Evolutionary conservation across 352 stramenopile genomes (phyloP), one percentile per base, ranked within the genome.

Genomic region (Albugo candida): DNA sequence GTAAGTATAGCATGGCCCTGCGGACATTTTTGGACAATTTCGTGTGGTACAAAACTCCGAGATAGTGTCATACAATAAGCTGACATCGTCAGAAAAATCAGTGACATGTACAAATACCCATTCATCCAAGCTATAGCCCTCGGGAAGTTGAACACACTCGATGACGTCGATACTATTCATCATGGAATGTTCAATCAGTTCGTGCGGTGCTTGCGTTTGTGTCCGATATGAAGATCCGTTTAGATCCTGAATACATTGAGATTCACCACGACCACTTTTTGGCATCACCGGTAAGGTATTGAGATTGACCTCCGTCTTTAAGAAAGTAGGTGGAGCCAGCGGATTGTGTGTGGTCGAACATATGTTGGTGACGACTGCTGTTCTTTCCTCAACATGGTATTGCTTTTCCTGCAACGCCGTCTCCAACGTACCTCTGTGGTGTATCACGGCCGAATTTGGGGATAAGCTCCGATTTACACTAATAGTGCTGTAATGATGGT

Each of bases 81-180:
- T 92, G 42, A 96, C 68, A 54, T 96, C 85, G 54, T 96, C 95
- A 69, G 89, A 96, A 46, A 95, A 95, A 63, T 96, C 86, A 24
- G 95, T 62, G 13, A 70, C 67, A 55, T 86, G 74, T 6, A 86
- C 70, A 1, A 69, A 62, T 44, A 86, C 59, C 74, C 74, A 86
- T 43, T 86, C 70, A 19, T 79, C 58, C 14, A 71, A 59, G 34
- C 63, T 48, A 44, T 65, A 83, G 0, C 70, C 71, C 1, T 83
- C 69, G 0, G 70, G 74, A 13, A 86, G 56, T 19, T 70, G 67
- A 24, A 86, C 70, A 34, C 66, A 76, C 24, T 86, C 73, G 31
- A 49, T 40, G 13, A 82, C 41, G 44, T 86, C 70, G 2, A 82
- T 45, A 0, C 68, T 67, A 13, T 48, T 54, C 17, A 69, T 66